These are phyloP conservation scores for Symbiotaphrina buchneri DNA, from an alignment of 495 filamentous ascomycete genomes.

Conservation along the genomic window DNA sequence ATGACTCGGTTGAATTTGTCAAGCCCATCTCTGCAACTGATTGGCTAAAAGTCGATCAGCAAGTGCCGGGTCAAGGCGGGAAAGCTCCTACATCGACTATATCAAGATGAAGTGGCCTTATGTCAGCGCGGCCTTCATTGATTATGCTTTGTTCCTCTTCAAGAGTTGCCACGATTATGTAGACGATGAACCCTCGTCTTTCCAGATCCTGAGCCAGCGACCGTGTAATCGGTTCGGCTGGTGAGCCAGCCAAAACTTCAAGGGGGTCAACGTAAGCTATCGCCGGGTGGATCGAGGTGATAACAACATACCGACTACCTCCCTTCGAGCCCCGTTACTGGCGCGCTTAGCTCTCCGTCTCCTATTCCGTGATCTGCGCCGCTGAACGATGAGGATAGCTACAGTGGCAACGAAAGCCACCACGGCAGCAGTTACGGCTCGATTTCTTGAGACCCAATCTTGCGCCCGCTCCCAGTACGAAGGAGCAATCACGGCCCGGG, in stretches of 20 bases:
- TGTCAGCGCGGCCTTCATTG: slow-evolving; percentile 50
- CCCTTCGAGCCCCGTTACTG: slow-evolving; percentile 62
- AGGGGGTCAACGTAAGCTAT: slow-evolving; percentile 1
- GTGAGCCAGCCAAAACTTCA: slow-evolving; percentile 58
- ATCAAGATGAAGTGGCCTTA: slow-evolving; percentile 64
- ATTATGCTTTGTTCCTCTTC: slow-evolving; percentile 70
- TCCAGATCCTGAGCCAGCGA: slow-evolving; percentile 72
- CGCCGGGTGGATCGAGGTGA: background rate
- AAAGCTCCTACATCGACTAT: slow-evolving; percentile 38
- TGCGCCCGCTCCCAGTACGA: slow-evolving; percentile 21
- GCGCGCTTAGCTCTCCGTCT: slow-evolving; percentile 55
- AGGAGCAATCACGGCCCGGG: slow-evolving; percentile 12
- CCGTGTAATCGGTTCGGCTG: slow-evolving; percentile 55
- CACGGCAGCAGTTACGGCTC: slow-evolving; percentile 42
- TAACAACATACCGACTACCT: slow-evolving; percentile 43
- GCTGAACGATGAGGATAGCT: slow-evolving; percentile 39
- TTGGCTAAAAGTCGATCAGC: slow-evolving; percentile 12
- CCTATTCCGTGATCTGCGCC: slow-evolving; percentile 31
- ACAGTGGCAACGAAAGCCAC: slow-evolving; percentile 45
- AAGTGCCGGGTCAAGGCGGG: background rate
- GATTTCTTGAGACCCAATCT: slow-evolving; percentile 45
- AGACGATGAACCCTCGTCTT: slow-evolving; percentile 82
- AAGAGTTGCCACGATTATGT: slow-evolving; percentile 51
- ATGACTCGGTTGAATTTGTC: slow-evolving; percentile 44
- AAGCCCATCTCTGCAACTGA: slow-evolving; percentile 32